Base-by-base conservation (phyloP, 371 early-diverging fungal species). In the Lichtheimia corymbifera region DNA sequence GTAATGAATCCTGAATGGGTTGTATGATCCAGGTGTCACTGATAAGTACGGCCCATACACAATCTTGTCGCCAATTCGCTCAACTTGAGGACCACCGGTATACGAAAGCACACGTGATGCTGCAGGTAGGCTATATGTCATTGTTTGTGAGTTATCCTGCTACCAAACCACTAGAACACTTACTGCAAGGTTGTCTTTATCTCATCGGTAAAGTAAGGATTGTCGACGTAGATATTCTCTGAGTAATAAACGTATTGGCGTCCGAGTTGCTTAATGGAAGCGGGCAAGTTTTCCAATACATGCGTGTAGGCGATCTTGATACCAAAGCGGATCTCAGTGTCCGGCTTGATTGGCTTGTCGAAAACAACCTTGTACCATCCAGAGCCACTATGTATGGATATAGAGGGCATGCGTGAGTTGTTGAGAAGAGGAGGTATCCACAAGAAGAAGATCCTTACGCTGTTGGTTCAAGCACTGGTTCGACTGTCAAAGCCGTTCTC, bases 161-260 rank as follows among this genome's bases (percentile, higher is more conserved):
- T 47, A 18, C 17, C 47, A 0, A 47, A 47, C 2, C 11, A 11
- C 9, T n/a, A n/a, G n/a, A n/a, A n/a, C 5, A 35, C 80, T 72
- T 82, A 87, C 92, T 80, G 80, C 57, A 97, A 79, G 14, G 85
- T 85, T 5, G 93, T 92, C 76, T 94, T 94, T 60, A 88, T 85
- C 72, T 91, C 90, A 42, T 82, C 66, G 9, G 89, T 80, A 18
- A 65, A 61, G 73, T 97, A 96, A 18, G 87, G 84, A 11, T 88
- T 84, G 53, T 71, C 64, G 30, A 88, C 71, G 64, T 87, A 87
- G 5, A 83, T 75, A 63, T 87, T 85, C 63, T 87, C 88, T 5
- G 60, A 58, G 69, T 83, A 92, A 50, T 76, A 60, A 44, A 93
- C 76, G 51, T 68, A 64, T 68, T 94, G 95, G 59, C 83, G 82